Evolutionary conservation across 1,284 basidiomycete genomes (phyloP).

Genomic region (Dichomitus squalens): DNA sequence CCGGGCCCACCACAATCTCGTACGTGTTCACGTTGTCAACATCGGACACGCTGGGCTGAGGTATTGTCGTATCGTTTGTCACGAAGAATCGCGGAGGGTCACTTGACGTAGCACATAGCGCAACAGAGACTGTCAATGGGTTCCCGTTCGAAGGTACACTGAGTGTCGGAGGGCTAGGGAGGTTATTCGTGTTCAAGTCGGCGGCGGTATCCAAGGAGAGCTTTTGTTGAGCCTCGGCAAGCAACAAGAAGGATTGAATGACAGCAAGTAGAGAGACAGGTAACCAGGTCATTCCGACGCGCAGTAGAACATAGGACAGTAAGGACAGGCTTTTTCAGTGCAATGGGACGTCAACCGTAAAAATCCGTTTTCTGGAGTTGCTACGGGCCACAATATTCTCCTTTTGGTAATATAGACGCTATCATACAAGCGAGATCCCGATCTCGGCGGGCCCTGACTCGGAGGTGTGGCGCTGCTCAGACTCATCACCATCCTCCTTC

Average conservation of each 20-base stretch:
- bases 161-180: slow-evolving; percentile 31
- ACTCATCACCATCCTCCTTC: not conserved
- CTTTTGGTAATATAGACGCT: not conserved
- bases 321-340: too few species aligned
- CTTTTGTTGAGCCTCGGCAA: slow-evolving; percentile 26
- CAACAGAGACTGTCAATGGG: slow-evolving; percentile 57
- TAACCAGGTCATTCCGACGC: slow-evolving; percentile 11
- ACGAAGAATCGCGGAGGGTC: slow-evolving; percentile 53
- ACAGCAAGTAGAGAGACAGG: slow-evolving; percentile 27
- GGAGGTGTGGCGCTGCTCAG: not conserved
- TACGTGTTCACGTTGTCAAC: slow-evolving; percentile 45
- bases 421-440: not conserved
- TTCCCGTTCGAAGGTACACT: slow-evolving; percentile 38
- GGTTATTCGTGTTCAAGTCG: slow-evolving; percentile 20
- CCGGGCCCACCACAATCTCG: slow-evolving; percentile 49
- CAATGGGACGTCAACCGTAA: too few species aligned
- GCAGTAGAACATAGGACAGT: not conserved
- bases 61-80: slow-evolving; percentile 49
- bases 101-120: slow-evolving; percentile 48
- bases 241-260: slow-evolving; percentile 23
- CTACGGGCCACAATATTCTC: too few species aligned
- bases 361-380: too few species aligned
- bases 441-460: not conserved
- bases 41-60: slow-evolving; percentile 40
- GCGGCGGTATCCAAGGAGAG: slow-evolving; percentile 22